Conservation (phyloP, 78 protist genomes). For the Dictyostelium firmibasis region DNA sequence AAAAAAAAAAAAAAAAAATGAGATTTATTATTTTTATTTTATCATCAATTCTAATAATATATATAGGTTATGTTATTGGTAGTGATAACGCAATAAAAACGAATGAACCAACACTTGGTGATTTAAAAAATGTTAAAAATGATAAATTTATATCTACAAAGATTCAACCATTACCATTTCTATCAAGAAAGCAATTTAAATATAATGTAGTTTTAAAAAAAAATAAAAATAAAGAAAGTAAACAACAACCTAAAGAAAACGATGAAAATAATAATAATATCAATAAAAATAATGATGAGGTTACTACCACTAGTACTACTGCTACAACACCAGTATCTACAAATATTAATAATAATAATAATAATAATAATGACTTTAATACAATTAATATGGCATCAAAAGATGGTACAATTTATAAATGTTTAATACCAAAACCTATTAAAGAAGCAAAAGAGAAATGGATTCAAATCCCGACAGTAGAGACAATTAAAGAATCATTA, state of each 20-base stretch:
- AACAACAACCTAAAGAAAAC: neutral
- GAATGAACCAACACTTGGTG: neutral
- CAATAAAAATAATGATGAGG: neutral
- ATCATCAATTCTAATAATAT: neutral
- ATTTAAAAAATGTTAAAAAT: neutral
- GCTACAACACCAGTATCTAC: neutral
- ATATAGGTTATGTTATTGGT: neutral
- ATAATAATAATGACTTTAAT: neutral
- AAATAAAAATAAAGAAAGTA: neutral
- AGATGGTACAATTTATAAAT: slow-evolving; percentile 33
- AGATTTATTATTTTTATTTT: neutral
- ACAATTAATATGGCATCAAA: slow-evolving; percentile 15
- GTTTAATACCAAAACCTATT: slow-evolving; percentile 31
- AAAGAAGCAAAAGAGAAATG: neutral
- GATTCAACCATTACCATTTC: neutral
- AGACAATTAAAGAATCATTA: neutral
- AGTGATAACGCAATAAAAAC: neutral
- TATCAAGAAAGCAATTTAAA: neutral
- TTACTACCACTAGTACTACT: neutral
- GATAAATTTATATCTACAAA: neutral
- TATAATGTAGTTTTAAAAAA: slow-evolving; percentile 5
- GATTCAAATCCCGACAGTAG: neutral
- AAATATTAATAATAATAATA: neutral
- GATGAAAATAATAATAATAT: neutral
- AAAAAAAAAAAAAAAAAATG: neutral